Base-by-base conservation (phyloP, 2,329 filamentous ascomycete genomes). In the Sclerotinia subarctica region DNA sequence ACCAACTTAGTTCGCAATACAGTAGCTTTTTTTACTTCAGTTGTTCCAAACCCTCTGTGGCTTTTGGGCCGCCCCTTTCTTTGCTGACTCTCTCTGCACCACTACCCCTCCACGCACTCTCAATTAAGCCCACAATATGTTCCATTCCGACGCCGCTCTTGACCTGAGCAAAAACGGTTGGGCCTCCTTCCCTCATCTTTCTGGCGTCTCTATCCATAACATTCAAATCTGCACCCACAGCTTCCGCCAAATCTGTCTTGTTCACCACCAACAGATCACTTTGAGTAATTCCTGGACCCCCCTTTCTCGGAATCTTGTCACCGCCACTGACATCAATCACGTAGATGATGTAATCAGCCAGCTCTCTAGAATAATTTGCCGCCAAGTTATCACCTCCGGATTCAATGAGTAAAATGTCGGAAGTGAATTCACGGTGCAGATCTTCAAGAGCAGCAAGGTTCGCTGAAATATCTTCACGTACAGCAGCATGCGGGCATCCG, bases 331-430 rank as follows among this genome's bases (percentile, higher is more conserved):
- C 95, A 80, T 99, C 95, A 74, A 99, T 98, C 42, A 99, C 95
- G 79, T 99, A 99, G 80, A 99, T 90, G 80, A 99, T 99, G 79
- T 91, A 99, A 79, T 99, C 95, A 1, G 95, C 95, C 72, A 99
- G 83, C 81, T 99, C 95, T 68, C 95, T 86, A 67, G 88, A 92
- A 84, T 99, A 99, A 83, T 99, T 99, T 5, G 95, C 95, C 0
- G 95, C 95, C 0, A 99, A 86, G 79, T 99, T 99, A 79, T 99
- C 95, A 68, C 95, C 95, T 56, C 95, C 95, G 24, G 89, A 93
- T 81, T 99, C 95, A 78, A 99, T 99, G 53, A 99, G 87, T 32
- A 99, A 85, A 29, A 99, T 79, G 77, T 98, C 92, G 0, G 93
- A 88, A 51, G 82, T 79, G 83, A 96, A 96, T 72, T 90, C 86